Percentiles rank a stretch among this genome's conserved stretches.
phyloP scores from a whole-genome alignment of 2,329 filamentous ascomycete genomes.

The Fusarium palustre region DNA sequence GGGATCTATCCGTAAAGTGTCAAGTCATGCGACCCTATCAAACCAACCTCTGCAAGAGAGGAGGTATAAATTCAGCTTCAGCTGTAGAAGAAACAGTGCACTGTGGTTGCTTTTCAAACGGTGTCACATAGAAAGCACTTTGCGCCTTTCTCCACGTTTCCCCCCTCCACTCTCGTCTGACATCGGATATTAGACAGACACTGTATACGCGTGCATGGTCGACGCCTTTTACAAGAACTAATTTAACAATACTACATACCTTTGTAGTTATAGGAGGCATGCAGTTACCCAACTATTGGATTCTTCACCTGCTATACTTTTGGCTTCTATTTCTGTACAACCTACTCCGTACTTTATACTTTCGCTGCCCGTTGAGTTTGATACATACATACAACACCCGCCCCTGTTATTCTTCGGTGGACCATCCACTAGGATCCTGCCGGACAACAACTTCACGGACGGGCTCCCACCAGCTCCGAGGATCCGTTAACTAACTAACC shows the following conservation, averaged over 20 bases:
- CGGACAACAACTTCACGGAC: constrained; percentile 29
- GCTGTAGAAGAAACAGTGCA: constrained; percentile 29
- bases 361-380: not conserved
- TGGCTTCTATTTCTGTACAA: not conserved
- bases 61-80: constrained; percentile 17
- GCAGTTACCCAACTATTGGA: not conserved
- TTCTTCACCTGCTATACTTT: not conserved
- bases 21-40: constrained; percentile 36
- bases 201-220: constrained; percentile 3
- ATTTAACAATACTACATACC: not conserved
- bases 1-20: not conserved
- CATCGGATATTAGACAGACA: constrained; percentile 4
- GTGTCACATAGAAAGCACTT: constrained; percentile 12
- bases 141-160: constrained; percentile 17
- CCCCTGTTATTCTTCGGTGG: constrained; percentile 22
- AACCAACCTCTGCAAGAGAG: constrained; percentile 11
- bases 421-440: constrained; percentile 21
- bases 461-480: constrained; percentile 31
- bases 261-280: too few relatives aligned
- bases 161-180: constrained; percentile 7
- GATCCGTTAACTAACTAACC: constrained; percentile 17
- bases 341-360: not conserved
- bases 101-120: constrained; percentile 5
- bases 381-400: not conserved
- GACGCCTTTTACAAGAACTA: constrained; percentile 17